These are phyloP conservation scores for Nadsonia commutata DNA, from an alignment of 1,139 yeast genomes.

Conservation along the genomic window DNA sequence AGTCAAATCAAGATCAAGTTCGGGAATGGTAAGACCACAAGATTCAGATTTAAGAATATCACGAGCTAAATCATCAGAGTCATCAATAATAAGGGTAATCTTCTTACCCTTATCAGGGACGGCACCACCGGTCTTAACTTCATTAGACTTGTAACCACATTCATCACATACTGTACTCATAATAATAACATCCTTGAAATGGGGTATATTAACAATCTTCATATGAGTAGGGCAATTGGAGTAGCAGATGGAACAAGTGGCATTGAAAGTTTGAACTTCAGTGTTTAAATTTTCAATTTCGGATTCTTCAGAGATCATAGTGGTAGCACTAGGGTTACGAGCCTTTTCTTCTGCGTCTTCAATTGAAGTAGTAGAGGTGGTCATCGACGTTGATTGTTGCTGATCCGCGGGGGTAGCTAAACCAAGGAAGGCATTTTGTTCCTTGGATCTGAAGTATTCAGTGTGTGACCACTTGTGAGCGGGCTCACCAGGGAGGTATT, in stretches of 20 bases:
- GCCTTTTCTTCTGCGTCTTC: conserved; percentile 26
- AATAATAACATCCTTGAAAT: conserved; percentile 90
- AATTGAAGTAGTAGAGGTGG: conserved; percentile 12
- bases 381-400: conserved; percentile 11
- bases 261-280: conserved; percentile 87
- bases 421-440: conserved; percentile 82
- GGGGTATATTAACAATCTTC: conserved; percentile 95
- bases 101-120: conserved; percentile 76
- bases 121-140: conserved; percentile 97
- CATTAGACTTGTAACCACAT: conserved; percentile 95
- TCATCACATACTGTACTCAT: conserved; percentile 89
- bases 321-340: conserved; percentile 15
- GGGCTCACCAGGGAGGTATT: conserved; percentile 75
- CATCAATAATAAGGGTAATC: conserved; percentile 63
- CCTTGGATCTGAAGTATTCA: conserved; percentile 75
- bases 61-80: conserved; percentile 86
- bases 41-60: conserved; percentile 92
- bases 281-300: conserved; percentile 75
- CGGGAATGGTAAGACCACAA: conserved; percentile 76
- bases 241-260: conserved; percentile 84
- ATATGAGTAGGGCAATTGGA: conserved; percentile 75
- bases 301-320: conserved; percentile 22
- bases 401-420: conserved; percentile 27
- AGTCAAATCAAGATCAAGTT: conserved; percentile 75
- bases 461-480: conserved; percentile 81